A percentile compares a stretch with the other conserved stretches of the same genome.
phyloP scores from a whole-genome alignment of 805 yeast genomes.

The Hanseniaspora occidentalis region DNA sequence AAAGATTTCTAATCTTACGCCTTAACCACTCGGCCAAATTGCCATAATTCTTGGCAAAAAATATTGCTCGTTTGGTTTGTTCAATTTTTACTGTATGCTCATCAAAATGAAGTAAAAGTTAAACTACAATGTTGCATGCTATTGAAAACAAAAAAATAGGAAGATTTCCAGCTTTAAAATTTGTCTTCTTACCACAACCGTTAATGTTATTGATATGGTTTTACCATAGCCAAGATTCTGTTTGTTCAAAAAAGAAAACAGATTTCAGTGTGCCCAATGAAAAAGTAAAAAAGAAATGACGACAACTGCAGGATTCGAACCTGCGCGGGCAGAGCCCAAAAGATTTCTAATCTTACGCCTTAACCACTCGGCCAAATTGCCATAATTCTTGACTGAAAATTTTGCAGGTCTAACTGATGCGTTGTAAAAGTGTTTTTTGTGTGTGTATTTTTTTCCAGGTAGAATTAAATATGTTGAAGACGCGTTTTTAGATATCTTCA shows the following conservation, averaged over 20 bases:
- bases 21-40: constrained; percentile 56
- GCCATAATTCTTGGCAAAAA: too few relatives aligned
- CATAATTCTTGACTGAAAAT: constrained; percentile 8
- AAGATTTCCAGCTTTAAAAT: not conserved
- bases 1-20: constrained; percentile 50
- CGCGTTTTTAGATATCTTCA: too few relatives aligned
- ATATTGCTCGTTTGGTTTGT: constrained; percentile 1
- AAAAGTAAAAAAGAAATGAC: constrained; percentile 25
- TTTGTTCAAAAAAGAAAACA: not conserved
- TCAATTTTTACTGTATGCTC: not conserved
- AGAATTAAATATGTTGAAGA: too few relatives aligned
- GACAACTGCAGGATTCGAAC: constrained; percentile 69
- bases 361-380: constrained; percentile 54
- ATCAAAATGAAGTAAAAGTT: not conserved
- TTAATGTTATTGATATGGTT: not conserved
- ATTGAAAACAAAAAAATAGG: too few relatives aligned
- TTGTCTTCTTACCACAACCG: not conserved
- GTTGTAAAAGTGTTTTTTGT: too few relatives aligned
- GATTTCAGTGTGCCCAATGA: not conserved
- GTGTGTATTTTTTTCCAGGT: not conserved
- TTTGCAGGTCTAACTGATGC: not conserved
- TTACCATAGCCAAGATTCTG: not conserved
- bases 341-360: constrained; percentile 52
- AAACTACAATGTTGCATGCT: too few relatives aligned
- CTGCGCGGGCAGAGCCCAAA: constrained; percentile 51